These are phyloP conservation scores for Colletotrichum chlorophyti DNA, from an alignment of 2,329 filamentous ascomycete species.

Conservation along the genomic window DNA sequence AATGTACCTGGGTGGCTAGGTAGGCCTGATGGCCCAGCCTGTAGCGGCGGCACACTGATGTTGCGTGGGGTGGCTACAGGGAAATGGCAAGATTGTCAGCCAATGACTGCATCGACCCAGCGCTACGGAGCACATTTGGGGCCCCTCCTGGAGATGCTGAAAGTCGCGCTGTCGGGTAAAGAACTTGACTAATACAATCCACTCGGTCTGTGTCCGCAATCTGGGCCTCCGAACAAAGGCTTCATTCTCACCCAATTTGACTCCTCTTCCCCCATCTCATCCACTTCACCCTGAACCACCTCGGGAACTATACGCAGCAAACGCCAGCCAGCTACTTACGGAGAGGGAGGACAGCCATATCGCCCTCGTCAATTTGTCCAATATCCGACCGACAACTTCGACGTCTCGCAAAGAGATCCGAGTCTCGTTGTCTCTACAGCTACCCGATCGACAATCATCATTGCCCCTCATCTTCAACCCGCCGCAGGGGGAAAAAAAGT, in stretches of 20 bases:
- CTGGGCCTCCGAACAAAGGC: slow-evolving; percentile 25
- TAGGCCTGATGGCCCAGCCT: neutral
- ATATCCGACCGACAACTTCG: neutral
- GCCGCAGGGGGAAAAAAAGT: slow-evolving; percentile 10
- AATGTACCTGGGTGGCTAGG: neutral
- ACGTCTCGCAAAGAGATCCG: neutral
- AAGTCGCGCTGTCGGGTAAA: slow-evolving; percentile 28
- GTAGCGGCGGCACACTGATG: neutral
- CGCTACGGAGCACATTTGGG: slow-evolving; percentile 12
- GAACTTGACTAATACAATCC: slow-evolving; percentile 29
- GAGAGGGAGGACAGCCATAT: too few relatives aligned
- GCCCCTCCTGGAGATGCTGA: neutral
- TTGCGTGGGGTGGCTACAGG: slow-evolving; percentile 19
- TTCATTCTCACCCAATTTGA: slow-evolving; percentile 28
- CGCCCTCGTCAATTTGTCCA: too few relatives aligned
- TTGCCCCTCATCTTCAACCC: slow-evolving; percentile 14
- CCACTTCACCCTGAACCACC: slow-evolving; percentile 26
- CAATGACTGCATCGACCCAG: slow-evolving; percentile 16
- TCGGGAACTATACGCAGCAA: slow-evolving; percentile 9
- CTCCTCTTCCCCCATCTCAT: slow-evolving; percentile 27
- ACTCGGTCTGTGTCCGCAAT: slow-evolving; percentile 23
- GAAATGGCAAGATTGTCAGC: slow-evolving; percentile 8
- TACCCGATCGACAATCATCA: neutral
- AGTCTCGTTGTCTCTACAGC: neutral
- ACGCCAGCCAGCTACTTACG: neutral